Evolutionary conservation across 345 rosid species (phyloP).

Genomic region (Psidium guajava): DNA sequence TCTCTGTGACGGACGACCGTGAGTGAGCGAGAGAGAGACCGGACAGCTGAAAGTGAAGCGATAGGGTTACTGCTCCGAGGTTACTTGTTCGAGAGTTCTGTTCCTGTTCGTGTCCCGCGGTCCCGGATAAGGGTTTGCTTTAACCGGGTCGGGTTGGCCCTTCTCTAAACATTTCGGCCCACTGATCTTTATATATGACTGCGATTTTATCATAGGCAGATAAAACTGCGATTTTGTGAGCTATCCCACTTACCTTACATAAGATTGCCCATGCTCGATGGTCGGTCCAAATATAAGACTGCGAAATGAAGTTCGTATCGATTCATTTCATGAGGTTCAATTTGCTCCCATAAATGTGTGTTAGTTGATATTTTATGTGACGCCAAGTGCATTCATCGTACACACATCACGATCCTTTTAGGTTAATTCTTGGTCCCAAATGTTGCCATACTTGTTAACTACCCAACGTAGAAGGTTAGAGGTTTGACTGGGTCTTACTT

Average conservation of each 20-base stretch:
- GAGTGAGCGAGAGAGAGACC: background rate
- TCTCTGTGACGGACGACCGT: background rate
- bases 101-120: background rate
- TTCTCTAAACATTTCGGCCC: background rate
- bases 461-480: no score
- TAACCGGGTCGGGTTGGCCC: background rate
- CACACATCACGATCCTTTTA: background rate
- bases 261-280: background rate
- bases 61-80: background rate
- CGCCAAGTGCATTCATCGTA: background rate
- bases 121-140: background rate
- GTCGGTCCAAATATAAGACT: background rate
- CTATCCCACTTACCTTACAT: background rate
- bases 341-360: background rate
- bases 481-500: background rate
- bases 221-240: background rate
- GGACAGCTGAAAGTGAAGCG: background rate
- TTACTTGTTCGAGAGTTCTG: background rate
- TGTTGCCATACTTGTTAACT: background rate
- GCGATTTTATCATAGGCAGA: background rate
- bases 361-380: background rate
- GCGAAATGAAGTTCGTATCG: background rate
- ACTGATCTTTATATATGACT: background rate
- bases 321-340: background rate
- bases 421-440: background rate